Base-by-base conservation (phyloP, 2,329 filamentous ascomycete species). In the Colletotrichum lentis region DNA sequence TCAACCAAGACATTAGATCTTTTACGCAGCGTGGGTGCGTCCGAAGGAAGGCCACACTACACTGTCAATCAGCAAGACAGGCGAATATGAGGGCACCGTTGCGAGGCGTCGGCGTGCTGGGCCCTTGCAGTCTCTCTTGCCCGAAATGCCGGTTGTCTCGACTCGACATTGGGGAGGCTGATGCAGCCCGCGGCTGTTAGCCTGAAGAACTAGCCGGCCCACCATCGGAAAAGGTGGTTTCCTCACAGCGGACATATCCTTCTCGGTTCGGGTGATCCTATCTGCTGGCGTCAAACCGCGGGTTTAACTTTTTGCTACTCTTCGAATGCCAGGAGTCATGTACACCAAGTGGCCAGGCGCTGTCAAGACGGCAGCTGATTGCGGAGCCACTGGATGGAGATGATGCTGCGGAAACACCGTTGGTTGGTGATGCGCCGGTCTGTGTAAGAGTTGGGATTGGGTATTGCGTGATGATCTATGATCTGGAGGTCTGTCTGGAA, bases 141-240 rank as follows among this genome's bases (percentile, higher is more conserved):
- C 35, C 56, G 49, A 24, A 3, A 12, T 37, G 11, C 18, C 11
- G n/a, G 18, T 11, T 31, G 24, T 54, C 35, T 56, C 60, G 54
- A 55, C 43, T 43, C 47, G 54, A 49, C 31, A 24, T 14, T 16
- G 31, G 18, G 27, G 27, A 20, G 16, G 4, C n/a, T 39, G 35
- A 67, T 16, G 39, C 52, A 41, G 44, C 50, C 59, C 20, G 18
- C 22, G 20, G 20, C 22, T 24, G 27, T 68, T 41, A 64, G 55
- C 16, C 11, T 65, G 65, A 65, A 41, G 65, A 55, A 43, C 65
- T 64, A 68, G 65, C 55, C 46, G 35, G 53, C 57, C 57, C 47
- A 43, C 39, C 46, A 58, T 46, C 22, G 22, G 56, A 31, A 44
- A 35, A 27, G 27, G 39, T 35, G 37, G 62, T 22, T 20, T 2